Base-by-base conservation (phyloP, 2,329 filamentous ascomycete species). In the Ophiosphaerella herpotricha region DNA sequence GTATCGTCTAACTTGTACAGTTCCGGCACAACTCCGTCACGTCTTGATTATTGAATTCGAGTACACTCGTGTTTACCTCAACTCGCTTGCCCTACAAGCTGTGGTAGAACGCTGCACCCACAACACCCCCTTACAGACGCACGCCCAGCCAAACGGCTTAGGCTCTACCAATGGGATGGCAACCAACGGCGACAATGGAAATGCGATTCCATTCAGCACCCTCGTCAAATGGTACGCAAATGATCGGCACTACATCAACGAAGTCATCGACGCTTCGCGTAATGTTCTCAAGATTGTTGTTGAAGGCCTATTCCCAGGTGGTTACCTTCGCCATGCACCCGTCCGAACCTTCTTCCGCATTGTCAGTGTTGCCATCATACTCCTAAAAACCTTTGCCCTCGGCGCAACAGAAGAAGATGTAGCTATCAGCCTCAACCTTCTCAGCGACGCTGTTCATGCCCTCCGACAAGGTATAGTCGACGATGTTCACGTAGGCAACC, bases 41-140 rank as follows among this genome's bases (percentile, higher is more conserved):
- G 92, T 97, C 50, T 79, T 99, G 26, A 88, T 85, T 7, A 97
- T 97, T 58, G 94, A 99, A 76, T 97, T 94, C 67, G 91, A 97
- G 67, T 97, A 97, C 69, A 91, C 93, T 23, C 85, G 93, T 64
- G 89, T 97, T 43, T 97, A 97, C 68, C 84, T 97, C 76, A 97
- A 97, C 72, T 96, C 92, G 1, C 80, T 99, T 2, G 92, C 92
- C 2, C 78, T 99, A 2, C 94, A 99, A 75, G 94, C 94, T 18
- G 91, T 97, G 3, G 91, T 97, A 5, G 93, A 97, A 74, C 85
- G 92, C 52, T 96, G 90, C 74, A 93, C 91, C 6, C 91, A 83
- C 53, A 88, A 92, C 57, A 85, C 86, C 2, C 72, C 60, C 50
- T 67, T 67, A 32, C 71, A 70, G 41, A 64, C 63, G 39, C 68